Evolutionary conservation across 1,284 basidiomycete genomes (phyloP), one percentile per base, ranked within the genome.

Genomic region (Ustilago lituana): DNA sequence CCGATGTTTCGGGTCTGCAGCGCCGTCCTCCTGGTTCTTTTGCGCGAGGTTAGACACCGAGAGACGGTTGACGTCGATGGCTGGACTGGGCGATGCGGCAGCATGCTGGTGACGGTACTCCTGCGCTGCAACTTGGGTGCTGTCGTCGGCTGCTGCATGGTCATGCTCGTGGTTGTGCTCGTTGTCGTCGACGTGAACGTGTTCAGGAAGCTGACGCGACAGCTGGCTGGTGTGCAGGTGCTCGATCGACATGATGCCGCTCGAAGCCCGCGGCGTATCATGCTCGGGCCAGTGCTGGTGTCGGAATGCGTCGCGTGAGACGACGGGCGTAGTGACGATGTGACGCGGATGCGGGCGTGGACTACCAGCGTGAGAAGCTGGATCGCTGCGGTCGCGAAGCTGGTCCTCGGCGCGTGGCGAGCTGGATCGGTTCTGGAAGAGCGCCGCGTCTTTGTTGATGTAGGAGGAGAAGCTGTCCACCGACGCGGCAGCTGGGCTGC

Each of bases 401-500:
- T 62, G 59, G 17, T 69, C 66, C 43, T 66, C 58, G n/a, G 41
- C 54, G 14, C 69, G 64, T 36, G 69, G 69, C 27, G 69, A 72
- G 60, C 69, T 72, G 41, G 69, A 72, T 6, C 69, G 63, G 17
- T 63, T 55, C 32, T 72, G 63, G 26, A 68, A 55, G 43, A 63
- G 49, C 0, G 57, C 20, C 19, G 69, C 69, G 60, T 72, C 69
- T 40, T 68, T 72, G 64, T 72, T 59, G 60, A 72, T 67, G 44
- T 72, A 72, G 29, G 69, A 72, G 19, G 69, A 72, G 50, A 72
- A 72, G 60, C 69, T 72, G 33, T 72, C 69, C 14, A 67, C 65
- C 5, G 69, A 72, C 36, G 64, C 69, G 45, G 64, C 65, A 14
- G 69, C 53, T 32, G 69, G 69, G 36, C 69, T 72, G 29, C 69